Percentiles rank a stretch among this genome's conserved stretches.
phyloP scores from a whole-genome alignment of 306 rosid species.

The Quercus rubra region DNA sequence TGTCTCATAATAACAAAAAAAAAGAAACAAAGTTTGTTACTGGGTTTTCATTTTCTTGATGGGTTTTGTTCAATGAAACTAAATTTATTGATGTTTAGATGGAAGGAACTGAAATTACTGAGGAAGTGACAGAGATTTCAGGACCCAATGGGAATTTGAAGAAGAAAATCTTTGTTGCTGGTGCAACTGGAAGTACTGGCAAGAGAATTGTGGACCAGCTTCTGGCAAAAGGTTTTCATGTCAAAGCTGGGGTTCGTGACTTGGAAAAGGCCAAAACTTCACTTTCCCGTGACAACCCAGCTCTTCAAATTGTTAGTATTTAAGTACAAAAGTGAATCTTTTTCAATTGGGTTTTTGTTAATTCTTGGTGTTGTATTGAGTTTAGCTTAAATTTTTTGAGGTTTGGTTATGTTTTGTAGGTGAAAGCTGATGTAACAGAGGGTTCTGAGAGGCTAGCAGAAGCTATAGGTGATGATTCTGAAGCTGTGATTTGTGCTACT shows the following conservation, averaged over 20 bases:
- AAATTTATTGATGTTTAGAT: slow-evolving; percentile 39
- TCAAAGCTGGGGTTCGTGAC: slow-evolving; percentile 91
- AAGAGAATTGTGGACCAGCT: slow-evolving; percentile 85
- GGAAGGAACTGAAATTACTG: slow-evolving; percentile 61
- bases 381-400: neutral
- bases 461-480: slow-evolving; percentile 73
- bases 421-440: slow-evolving; percentile 92
- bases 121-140: slow-evolving; percentile 36
- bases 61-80: too few species aligned
- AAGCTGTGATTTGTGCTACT: slow-evolving; percentile 87
- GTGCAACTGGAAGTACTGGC: slow-evolving; percentile 93
- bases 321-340: neutral
- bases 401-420: slow-evolving; percentile 42
- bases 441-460: slow-evolving; percentile 82
- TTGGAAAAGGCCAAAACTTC: slow-evolving; percentile 64
- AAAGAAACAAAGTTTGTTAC: neutral
- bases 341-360: slow-evolving; percentile 7
- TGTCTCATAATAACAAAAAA: neutral
- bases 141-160: slow-evolving; percentile 30
- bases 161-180: slow-evolving; percentile 88
- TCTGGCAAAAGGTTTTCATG: slow-evolving; percentile 75
- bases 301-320: slow-evolving; percentile 74
- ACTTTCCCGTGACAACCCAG: slow-evolving; percentile 54
- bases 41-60: neutral
- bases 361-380: neutral